Percentiles rank a stretch among this genome's conserved stretches.
These are phyloP conservation scores for Coprinellus aureogranulatus DNA, from an alignment of 768 basidiomycete species.

Conservation along the genomic window DNA sequence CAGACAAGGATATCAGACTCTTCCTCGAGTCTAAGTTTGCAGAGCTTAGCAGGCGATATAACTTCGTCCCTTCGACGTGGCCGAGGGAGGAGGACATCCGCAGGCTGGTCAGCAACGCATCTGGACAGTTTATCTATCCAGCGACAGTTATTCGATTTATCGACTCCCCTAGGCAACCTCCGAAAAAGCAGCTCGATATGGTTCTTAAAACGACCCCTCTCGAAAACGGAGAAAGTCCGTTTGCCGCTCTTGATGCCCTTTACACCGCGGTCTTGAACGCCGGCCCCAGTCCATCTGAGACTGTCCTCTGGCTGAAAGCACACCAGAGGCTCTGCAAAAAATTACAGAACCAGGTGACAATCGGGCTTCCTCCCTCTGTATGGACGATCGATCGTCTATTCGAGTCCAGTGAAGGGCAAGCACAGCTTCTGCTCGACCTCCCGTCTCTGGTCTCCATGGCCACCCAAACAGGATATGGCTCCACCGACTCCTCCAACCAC, in stretches of 20 bases:
- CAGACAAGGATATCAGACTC: no score
- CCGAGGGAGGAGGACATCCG: neutral
- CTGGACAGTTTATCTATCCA: conserved; percentile 6
- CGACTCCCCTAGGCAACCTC: neutral
- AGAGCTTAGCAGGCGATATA: no score
- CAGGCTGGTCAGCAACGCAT: neutral
- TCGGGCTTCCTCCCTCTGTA: neutral
- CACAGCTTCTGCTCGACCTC: no score
- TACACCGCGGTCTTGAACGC: neutral
- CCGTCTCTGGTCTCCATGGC: no score
- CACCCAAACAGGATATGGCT: no score
- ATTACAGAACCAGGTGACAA: no score
- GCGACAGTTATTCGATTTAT: conserved; percentile 1
- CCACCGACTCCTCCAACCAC: no score
- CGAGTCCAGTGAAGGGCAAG: no score
- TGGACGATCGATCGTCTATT: no score
- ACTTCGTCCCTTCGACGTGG: neutral
- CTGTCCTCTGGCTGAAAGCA: neutral
- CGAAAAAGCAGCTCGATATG: neutral
- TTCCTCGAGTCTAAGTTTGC: no score
- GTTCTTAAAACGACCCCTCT: neutral
- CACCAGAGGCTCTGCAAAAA: neutral
- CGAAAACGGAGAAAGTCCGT: neutral
- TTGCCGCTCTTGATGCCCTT: neutral
- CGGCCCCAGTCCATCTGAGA: neutral